These are phyloP conservation scores for Epithemia pelagica DNA, from an alignment of 108 stramenopile genomes.

Conservation along the genomic window DNA sequence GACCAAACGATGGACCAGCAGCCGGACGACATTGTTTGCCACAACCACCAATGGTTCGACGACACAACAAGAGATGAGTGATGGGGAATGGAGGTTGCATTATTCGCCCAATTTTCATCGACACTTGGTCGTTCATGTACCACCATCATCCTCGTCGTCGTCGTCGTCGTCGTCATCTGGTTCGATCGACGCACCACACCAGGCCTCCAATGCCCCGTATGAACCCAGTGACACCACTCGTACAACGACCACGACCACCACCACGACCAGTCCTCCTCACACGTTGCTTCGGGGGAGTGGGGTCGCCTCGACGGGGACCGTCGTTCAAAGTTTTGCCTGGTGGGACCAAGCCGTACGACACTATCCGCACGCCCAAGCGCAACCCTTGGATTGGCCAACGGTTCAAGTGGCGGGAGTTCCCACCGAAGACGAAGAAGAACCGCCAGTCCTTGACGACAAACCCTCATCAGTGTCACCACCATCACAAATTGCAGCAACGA, in stretches of 20 bases:
- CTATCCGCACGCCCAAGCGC: conserved; percentile 2
- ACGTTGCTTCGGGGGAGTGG: too few species aligned
- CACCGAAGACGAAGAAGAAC: not conserved
- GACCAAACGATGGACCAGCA: too few species aligned
- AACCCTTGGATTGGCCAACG: not conserved
- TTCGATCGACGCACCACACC: too few species aligned
- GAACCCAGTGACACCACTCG: not conserved
- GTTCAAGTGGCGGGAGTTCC: not conserved
- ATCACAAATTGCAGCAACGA: too few species aligned
- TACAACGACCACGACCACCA: not conserved
- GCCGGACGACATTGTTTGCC: too few species aligned
- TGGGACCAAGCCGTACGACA: conserved; percentile 6
- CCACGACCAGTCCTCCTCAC: too few species aligned
- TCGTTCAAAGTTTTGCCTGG: conserved; percentile 12
- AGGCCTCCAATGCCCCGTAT: not conserved
- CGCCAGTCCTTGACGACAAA: not conserved
- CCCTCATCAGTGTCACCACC: too few species aligned
- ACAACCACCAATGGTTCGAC: too few species aligned
- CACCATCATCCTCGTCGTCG: too few species aligned
- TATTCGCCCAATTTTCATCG: conserved; percentile 20
- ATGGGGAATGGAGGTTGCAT: too few species aligned
- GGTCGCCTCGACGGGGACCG: not conserved
- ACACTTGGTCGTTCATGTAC: conserved; percentile 16
- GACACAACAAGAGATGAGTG: too few species aligned
- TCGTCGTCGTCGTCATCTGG: too few species aligned